These are phyloP conservation scores for Penicillium crustosum DNA, from an alignment of 2,329 filamentous ascomycete species.

Conservation along the genomic window DNA sequence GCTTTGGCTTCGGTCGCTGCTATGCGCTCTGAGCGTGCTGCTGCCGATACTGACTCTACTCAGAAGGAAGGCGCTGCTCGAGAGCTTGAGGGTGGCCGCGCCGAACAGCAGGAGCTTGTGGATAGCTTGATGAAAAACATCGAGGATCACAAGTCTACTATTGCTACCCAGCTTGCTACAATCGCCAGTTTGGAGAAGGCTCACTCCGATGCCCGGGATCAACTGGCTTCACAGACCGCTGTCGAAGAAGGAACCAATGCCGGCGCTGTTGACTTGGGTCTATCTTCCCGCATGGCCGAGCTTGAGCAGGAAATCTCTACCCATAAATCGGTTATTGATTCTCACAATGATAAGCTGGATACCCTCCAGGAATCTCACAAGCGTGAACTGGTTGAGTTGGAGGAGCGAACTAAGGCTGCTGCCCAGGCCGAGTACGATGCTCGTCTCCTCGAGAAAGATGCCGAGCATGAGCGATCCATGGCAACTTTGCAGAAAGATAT, in stretches of 20 bases:
- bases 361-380: constrained; percentile 56
- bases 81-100: constrained; percentile 52
- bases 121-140: constrained; percentile 69
- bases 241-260: constrained; percentile 56
- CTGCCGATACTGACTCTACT: constrained; percentile 29
- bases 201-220: constrained; percentile 63
- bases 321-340: constrained; percentile 56
- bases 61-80: constrained; percentile 45
- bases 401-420: constrained; percentile 38
- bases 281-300: constrained; percentile 50
- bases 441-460: constrained; percentile 52
- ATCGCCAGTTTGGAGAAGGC: constrained; percentile 73
- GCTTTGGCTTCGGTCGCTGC: constrained; percentile 57
- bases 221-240: constrained; percentile 66
- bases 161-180: constrained; percentile 66
- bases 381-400: constrained; percentile 42
- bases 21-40: constrained; percentile 45
- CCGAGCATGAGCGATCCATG: constrained; percentile 59
- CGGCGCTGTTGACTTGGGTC: constrained; percentile 47
- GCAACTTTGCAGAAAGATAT: constrained; percentile 63
- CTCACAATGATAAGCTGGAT: constrained; percentile 55
- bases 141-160: constrained; percentile 74
- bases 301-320: constrained; percentile 58
- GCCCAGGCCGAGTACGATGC: constrained; percentile 40
- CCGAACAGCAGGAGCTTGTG: constrained; percentile 61